phyloP scores from a whole-genome alignment of 305 asterid genomes.

The Solanum hybrid region DNA sequence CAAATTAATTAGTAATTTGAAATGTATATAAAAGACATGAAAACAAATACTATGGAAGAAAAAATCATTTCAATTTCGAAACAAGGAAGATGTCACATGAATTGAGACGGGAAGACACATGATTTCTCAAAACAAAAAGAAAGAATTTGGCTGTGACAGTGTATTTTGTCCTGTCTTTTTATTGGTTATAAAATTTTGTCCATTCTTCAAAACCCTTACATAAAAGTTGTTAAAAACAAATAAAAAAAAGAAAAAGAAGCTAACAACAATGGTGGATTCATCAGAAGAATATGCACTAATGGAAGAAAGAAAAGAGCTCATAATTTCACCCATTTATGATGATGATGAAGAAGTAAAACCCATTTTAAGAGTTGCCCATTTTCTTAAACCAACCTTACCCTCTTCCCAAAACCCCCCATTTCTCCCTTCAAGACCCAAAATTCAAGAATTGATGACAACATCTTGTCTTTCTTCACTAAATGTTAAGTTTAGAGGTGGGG shows the following conservation, averaged over 20 bases:
- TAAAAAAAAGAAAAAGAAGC: background rate
- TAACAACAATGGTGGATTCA: background rate
- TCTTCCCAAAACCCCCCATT: background rate
- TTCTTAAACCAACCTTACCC: background rate
- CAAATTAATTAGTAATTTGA: background rate
- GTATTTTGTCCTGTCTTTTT: background rate
- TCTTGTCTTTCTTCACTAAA: background rate
- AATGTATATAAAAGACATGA: background rate
- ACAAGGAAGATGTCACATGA: background rate
- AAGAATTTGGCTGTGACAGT: too few species aligned
- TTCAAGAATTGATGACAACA: background rate
- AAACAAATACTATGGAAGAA: background rate
- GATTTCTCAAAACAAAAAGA: background rate
- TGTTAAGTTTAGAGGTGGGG: background rate
- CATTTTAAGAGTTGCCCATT: constrained; percentile 6
- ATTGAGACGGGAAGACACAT: background rate
- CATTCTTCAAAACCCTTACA: background rate
- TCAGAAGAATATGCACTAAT: background rate
- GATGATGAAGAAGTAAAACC: background rate
- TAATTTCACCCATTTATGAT: background rate
- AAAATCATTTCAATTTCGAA: background rate
- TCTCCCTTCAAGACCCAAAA: background rate
- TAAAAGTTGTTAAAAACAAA: background rate
- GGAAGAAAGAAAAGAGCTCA: constrained; percentile 11
- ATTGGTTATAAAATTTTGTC: background rate